Percentiles rank a stretch among this genome's conserved stretches.
These are phyloP conservation scores for Aeminium ludgeri DNA, from an alignment of 495 filamentous ascomycete genomes.

Conservation along the genomic window DNA sequence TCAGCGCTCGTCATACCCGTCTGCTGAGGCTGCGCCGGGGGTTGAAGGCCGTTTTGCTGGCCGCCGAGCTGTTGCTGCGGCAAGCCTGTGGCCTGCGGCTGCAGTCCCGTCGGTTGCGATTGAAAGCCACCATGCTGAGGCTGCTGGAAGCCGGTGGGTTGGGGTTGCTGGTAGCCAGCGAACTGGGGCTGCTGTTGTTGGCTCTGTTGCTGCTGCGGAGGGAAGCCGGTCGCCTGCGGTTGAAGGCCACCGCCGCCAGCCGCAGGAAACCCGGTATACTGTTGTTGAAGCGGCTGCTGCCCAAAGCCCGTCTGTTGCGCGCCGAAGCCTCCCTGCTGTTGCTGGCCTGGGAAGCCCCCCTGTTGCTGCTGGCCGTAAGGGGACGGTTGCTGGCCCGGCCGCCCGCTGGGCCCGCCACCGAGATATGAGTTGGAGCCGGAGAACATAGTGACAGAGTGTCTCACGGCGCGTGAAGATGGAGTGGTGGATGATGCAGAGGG, in stretches of 20 bases:
- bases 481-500: not conserved
- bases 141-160: constrained; percentile 24
- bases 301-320: constrained; percentile 30
- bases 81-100: constrained; percentile 13
- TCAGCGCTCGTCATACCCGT: constrained; percentile 54
- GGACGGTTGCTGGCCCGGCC: constrained; percentile 41
- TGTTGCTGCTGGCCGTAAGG: constrained; percentile 47
- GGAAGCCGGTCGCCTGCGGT: constrained; percentile 41
- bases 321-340: constrained; percentile 17
- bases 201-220: constrained; percentile 36
- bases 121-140: not conserved
- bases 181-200: constrained; percentile 33
- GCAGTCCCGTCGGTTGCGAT: not conserved
- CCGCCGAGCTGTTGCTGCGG: constrained; percentile 31
- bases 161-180: constrained; percentile 28
- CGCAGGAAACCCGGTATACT: constrained; percentile 34
- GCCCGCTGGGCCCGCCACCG: constrained; percentile 55
- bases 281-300: constrained; percentile 17
- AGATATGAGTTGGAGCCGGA: constrained; percentile 71
- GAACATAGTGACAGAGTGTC: constrained; percentile 45
- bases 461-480: not conserved
- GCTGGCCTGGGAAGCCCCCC: constrained; percentile 29
- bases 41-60: constrained; percentile 28
- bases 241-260: constrained; percentile 33
- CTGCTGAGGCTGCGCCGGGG: constrained; percentile 29